These are phyloP conservation scores for Abelmoschus esculentus DNA, from an alignment of 345 rosid species.

Conservation along the genomic window DNA sequence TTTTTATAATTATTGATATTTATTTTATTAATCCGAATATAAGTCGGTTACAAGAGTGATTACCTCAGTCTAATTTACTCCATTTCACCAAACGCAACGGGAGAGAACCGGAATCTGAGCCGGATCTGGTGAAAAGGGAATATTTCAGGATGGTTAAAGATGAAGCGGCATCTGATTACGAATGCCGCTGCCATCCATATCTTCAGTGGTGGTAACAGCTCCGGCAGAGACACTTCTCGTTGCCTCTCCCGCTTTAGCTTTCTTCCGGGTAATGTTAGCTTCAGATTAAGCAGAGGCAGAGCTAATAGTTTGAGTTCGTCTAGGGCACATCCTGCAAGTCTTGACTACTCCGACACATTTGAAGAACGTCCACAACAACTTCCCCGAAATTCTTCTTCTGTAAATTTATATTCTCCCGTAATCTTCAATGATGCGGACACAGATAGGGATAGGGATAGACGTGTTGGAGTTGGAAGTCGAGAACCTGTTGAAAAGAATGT, in stretches of 20 bases:
- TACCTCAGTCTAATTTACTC: no score
- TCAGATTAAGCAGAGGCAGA: constrained; percentile 61
- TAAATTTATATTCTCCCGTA: constrained; percentile 28
- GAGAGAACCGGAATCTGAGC: neutral
- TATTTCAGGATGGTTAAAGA: constrained; percentile 34
- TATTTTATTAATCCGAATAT: no score
- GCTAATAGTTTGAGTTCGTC: constrained; percentile 79
- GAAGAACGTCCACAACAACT: neutral
- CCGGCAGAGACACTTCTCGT: no score
- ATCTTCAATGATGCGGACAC: constrained; percentile 33
- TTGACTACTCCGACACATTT: constrained; percentile 19
- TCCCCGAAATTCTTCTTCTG: constrained; percentile 4
- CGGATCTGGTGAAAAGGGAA: constrained; percentile 29
- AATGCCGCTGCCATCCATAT: constrained; percentile 18
- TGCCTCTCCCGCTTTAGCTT: no score
- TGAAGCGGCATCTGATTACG: constrained; percentile 24
- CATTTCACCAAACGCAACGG: neutral
- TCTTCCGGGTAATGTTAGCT: no score
- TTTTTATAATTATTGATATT: no score
- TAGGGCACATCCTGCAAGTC: constrained; percentile 42
- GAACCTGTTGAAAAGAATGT: neutral
- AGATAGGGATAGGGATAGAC: neutral
- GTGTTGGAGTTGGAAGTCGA: neutral
- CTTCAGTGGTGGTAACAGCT: constrained; percentile 27
- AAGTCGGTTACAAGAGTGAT: no score